Base-by-base conservation (phyloP, 768 basidiomycete genomes). In the Leccinum fibrillosum region DNA sequence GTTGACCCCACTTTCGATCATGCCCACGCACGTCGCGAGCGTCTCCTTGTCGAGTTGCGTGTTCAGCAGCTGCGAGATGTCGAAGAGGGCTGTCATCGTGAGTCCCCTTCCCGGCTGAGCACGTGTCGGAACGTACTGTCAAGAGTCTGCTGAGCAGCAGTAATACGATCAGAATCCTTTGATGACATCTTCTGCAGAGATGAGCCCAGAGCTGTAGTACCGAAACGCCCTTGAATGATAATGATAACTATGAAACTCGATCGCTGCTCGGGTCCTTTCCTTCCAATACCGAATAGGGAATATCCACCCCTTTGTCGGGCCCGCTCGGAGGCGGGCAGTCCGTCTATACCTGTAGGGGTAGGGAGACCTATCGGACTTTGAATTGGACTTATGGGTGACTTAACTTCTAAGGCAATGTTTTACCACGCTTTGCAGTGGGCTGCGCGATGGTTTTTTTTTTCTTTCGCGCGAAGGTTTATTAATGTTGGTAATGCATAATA, bases 1-100 rank as follows among this genome's bases (percentile, higher is more conserved):
- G 71, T 95, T 96, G 49, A 90, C 90, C 17, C 94, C 94, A 60
- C 84, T 87, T 75, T 96, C 94, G 64, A 96, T 93, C 88, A 96
- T 87, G 42, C 86, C 82, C 23, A 96, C 86, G 70, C 94, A 96
- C 25, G 90, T 94, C 35, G 89, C 92, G n/a, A 96, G 82, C 2
- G 91, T 92, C 69, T 93, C 90, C 66, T 90, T 92, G 76, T 95
- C 92, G 44, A 96, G 80, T 57, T 88, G 84, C 0, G 94, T 94
- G 62, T 94, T 90, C 52, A 96, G 75, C 49, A 95, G 74, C 74
- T 94, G 91, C 19, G 94, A 93, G 55, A 96, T 90, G 59, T 94
- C 92, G 67, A 86, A 82, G 25, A 96, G 79, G 62, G 89, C 94
- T 96, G 62, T 30, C 39, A 52, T 55, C 50, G 60, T 62, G 57